phyloP scores from a whole-genome alignment of 441 rosid species.

The Pelargonium myrrhifolium region DNA sequence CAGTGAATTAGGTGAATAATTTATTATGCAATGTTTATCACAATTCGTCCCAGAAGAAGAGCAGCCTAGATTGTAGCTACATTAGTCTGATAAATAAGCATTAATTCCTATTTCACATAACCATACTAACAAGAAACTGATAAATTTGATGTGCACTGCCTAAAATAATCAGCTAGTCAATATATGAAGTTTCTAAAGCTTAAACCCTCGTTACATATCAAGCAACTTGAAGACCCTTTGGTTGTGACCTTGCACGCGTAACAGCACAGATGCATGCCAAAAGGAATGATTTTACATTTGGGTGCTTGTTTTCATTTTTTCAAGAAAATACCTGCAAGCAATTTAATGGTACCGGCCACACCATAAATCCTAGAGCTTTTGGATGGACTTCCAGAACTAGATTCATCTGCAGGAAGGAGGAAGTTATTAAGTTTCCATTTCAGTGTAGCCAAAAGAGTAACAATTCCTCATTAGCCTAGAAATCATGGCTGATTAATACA shows the following conservation, averaged over 20 bases:
- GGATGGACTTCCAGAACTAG: constrained; percentile 34
- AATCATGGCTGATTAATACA: not conserved
- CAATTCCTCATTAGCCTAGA: not conserved
- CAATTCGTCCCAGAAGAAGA: not conserved
- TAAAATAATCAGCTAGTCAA: not conserved
- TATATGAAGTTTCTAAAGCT: not conserved
- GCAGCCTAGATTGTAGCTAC: not conserved
- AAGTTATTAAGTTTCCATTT: constrained; percentile 4
- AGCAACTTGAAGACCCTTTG: not conserved
- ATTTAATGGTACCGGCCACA: constrained; percentile 74
- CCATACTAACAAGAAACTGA: not conserved
- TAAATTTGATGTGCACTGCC: not conserved
- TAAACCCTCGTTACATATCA: not conserved
- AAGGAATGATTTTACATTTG: not conserved
- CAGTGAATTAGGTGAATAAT: not conserved
- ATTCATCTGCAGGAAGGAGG: constrained; percentile 32
- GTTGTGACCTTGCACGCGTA: not conserved
- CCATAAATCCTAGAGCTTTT: constrained; percentile 60
- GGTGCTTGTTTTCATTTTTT: constrained; percentile 8
- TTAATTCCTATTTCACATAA: not conserved
- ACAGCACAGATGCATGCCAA: not conserved
- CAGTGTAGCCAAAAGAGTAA: not conserved
- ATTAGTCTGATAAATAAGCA: not conserved
- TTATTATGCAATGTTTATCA: not conserved
- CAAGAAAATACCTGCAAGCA: constrained; percentile 57